Conservation (phyloP, 805 yeast species). For the Grigorovia jiainica region DNA sequence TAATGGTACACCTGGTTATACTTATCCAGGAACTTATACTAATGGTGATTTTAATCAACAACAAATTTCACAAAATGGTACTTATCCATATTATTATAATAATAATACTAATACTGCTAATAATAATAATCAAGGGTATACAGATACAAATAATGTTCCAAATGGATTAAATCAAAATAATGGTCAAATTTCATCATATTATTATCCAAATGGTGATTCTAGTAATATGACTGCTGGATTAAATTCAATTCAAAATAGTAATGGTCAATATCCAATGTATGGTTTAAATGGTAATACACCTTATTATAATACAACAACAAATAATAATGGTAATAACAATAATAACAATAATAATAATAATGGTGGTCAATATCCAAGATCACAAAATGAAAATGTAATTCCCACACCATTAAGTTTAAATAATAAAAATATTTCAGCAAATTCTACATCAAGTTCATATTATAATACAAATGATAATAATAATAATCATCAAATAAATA, state of each 20-base stretch:
- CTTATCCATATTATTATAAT: slow-evolving; percentile 5
- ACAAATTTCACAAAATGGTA: neutral
- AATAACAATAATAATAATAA: neutral
- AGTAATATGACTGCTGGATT: slow-evolving; percentile 1
- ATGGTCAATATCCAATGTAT: slow-evolving; percentile 4
- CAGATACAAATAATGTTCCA: neutral
- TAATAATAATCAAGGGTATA: slow-evolving; percentile 2
- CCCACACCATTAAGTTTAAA: slow-evolving; percentile 5
- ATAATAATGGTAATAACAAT: no score
- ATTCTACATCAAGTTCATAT: neutral
- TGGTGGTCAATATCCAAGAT: neutral
- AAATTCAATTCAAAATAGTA: slow-evolving; percentile 1
- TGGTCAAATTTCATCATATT: slow-evolving; percentile 1
- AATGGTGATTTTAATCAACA: neutral
- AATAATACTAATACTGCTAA: neutral
- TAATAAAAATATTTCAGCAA: slow-evolving; percentile 1
- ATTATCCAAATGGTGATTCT: slow-evolving; percentile 1
- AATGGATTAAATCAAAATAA: neutral
- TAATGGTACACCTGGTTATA: neutral
- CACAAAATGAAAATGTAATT: neutral
- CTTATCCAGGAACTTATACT: neutral
- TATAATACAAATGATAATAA: neutral
- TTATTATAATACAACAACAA: no score
- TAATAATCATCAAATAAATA: neutral
- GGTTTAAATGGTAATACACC: slow-evolving; percentile 7